Evolutionary conservation across 169 alveolate genomes (phyloP).

Genomic region (Cryptosporidium muris): DNA sequence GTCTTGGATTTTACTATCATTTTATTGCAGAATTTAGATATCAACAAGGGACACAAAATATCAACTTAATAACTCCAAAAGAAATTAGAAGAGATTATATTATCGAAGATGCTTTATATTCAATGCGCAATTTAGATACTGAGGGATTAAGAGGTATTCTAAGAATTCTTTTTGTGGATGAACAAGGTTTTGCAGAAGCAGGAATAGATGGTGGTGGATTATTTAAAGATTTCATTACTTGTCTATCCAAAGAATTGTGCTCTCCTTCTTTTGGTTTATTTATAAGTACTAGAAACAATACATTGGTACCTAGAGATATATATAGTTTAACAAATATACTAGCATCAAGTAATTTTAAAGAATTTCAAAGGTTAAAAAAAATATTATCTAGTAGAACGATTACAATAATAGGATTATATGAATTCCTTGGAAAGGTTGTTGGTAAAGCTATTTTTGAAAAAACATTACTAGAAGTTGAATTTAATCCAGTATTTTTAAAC

Average conservation of each 20-base stretch:
- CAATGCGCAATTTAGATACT: slow-evolving; percentile 73
- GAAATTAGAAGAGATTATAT: slow-evolving; percentile 78
- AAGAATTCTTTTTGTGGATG: slow-evolving; percentile 86
- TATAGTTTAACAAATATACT: slow-evolving; percentile 31
- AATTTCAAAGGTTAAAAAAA: not conserved
- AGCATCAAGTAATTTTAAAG: slow-evolving; percentile 9
- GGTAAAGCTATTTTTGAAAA: slow-evolving; percentile 94
- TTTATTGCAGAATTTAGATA: slow-evolving; percentile 71
- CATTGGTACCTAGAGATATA: slow-evolving; percentile 55
- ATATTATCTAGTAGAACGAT: not conserved
- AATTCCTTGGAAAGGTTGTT: slow-evolving; percentile 84
- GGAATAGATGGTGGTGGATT: slow-evolving; percentile 99
- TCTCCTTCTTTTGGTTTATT: slow-evolving; percentile 87
- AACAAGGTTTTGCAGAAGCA: slow-evolving; percentile 88
- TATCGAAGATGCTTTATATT: slow-evolving; percentile 80
- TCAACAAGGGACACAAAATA: slow-evolving; percentile 58
- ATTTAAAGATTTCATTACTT: slow-evolving; percentile 92
- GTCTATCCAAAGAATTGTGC: slow-evolving; percentile 86
- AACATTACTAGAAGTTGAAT: slow-evolving; percentile 88
- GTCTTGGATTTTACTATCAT: slow-evolving; percentile 73
- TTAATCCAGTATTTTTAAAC: slow-evolving; percentile 86
- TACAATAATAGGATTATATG: slow-evolving; percentile 67
- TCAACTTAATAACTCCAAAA: slow-evolving; percentile 68
- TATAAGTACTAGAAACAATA: slow-evolving; percentile 62
- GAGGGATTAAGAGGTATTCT: slow-evolving; percentile 75